These are phyloP conservation scores for Curvularia hawaiiensis DNA, from an alignment of 2,329 filamentous ascomycete species.

Conservation along the genomic window DNA sequence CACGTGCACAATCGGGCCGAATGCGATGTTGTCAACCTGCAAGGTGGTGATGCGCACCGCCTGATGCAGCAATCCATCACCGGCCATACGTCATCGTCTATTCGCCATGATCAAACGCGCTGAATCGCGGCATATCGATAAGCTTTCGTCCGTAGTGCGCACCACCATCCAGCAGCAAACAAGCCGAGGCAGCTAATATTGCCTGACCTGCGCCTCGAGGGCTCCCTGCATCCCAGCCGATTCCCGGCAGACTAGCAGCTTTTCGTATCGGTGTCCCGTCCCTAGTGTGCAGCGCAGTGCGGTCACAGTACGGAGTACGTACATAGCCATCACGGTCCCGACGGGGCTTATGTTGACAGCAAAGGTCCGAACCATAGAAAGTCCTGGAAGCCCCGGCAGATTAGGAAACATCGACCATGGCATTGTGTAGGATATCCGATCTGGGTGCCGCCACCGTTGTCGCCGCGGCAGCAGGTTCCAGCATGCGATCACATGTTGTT, in stretches of 20 bases:
- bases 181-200: not conserved
- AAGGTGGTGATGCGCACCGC: not conserved
- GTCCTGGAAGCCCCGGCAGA: not conserved
- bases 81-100: not conserved
- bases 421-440: not conserved
- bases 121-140: not conserved
- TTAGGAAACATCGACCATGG: not conserved
- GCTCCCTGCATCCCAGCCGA: not conserved
- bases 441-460: not conserved
- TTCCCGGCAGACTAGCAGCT: not conserved
- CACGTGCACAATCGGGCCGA: not conserved
- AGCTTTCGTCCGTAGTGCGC: not conserved
- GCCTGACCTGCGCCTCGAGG: not conserved
- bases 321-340: not conserved
- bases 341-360: not conserved
- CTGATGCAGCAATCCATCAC: slow-evolving; percentile 1
- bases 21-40: not conserved
- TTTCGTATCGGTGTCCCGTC: not conserved
- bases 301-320: no score
- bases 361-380: not conserved
- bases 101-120: not conserved
- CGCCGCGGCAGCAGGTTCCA: not conserved
- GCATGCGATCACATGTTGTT: slow-evolving; percentile 1
- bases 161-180: not conserved
- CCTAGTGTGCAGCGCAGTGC: not conserved